Conservation (phyloP, 1,139 yeast species). For the Scheffersomyces parashehatae region DNA sequence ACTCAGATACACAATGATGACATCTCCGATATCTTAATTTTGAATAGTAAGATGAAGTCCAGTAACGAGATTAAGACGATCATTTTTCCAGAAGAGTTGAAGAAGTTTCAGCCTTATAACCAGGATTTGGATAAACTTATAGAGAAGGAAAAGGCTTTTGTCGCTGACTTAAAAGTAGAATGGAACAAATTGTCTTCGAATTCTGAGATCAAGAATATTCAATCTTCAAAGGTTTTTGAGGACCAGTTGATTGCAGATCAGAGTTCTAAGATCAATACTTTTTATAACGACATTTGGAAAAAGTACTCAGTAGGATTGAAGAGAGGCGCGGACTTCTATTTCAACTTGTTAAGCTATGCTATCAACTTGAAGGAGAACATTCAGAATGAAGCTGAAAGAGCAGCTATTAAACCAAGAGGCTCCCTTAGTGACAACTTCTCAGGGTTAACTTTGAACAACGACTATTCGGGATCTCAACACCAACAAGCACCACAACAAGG, state of each 20-base stretch:
- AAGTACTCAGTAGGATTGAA: conserved; percentile 58
- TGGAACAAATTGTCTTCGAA: conserved; percentile 60
- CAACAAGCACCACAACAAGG: conserved; percentile 3
- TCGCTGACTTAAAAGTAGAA: conserved; percentile 55
- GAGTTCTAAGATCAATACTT: conserved; percentile 40
- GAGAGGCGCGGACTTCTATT: conserved; percentile 67
- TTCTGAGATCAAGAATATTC: conserved; percentile 39
- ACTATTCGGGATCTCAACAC: not conserved
- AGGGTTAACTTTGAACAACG: conserved; percentile 1
- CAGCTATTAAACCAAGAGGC: conserved; percentile 1
- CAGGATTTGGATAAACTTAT: conserved; percentile 68
- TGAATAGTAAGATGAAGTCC: conserved; percentile 59
- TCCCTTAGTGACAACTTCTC: conserved; percentile 5
- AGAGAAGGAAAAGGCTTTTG: conserved; percentile 58
- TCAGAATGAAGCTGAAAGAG: conserved; percentile 2
- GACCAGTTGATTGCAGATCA: conserved; percentile 26
- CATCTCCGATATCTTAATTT: conserved; percentile 72
- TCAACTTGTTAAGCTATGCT: conserved; percentile 32
- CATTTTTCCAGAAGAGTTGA: conserved; percentile 72
- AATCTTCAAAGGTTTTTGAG: conserved; percentile 33
- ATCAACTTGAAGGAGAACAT: not conserved
- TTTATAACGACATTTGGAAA: conserved; percentile 58
- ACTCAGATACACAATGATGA: conserved; percentile 78
- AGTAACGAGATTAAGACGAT: conserved; percentile 58
- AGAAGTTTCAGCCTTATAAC: conserved; percentile 72